phyloP scores from a whole-genome alignment of 352 stramenopile species.

The Thraustochytrium sp. region DNA sequence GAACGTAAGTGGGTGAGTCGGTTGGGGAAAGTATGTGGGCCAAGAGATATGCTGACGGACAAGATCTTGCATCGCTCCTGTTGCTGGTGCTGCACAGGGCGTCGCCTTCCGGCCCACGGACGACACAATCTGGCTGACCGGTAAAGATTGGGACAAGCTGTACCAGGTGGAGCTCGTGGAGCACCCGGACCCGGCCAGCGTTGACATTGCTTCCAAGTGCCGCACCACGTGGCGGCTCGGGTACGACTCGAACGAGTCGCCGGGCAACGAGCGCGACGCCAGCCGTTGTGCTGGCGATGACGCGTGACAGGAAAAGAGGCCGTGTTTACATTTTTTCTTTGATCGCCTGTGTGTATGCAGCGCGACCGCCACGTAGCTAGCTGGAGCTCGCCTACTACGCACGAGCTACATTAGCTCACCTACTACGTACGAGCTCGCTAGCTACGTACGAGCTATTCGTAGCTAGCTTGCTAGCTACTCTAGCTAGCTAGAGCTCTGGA shows the following conservation, averaged over 20 bases:
- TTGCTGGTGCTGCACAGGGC: not conserved
- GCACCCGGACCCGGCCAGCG: not conserved
- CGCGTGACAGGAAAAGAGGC: not conserved
- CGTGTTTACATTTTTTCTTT: not conserved
- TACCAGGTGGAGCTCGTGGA: slow-evolving; percentile 38
- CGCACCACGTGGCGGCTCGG: not conserved
- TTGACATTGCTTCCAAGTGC: not conserved
- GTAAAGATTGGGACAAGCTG: slow-evolving; percentile 29
- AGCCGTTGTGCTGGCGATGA: not conserved
- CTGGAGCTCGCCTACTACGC: too few species aligned
- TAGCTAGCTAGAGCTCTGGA: too few species aligned
- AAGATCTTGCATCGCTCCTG: not conserved
- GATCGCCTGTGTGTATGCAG: too few species aligned
- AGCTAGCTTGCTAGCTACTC: too few species aligned
- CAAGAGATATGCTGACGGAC: not conserved
- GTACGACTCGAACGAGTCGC: not conserved
- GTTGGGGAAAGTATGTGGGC: not conserved
- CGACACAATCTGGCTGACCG: slow-evolving; percentile 13
- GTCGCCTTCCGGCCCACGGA: slow-evolving; percentile 17
- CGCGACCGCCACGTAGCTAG: too few species aligned
- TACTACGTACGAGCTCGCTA: too few species aligned
- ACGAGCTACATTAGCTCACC: too few species aligned
- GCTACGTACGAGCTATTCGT: too few species aligned
- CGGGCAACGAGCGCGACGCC: not conserved
- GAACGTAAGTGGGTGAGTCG: not conserved